Base-by-base conservation (phyloP, 495 filamentous ascomycete genomes). In the Penicillium maclennaniae region DNA sequence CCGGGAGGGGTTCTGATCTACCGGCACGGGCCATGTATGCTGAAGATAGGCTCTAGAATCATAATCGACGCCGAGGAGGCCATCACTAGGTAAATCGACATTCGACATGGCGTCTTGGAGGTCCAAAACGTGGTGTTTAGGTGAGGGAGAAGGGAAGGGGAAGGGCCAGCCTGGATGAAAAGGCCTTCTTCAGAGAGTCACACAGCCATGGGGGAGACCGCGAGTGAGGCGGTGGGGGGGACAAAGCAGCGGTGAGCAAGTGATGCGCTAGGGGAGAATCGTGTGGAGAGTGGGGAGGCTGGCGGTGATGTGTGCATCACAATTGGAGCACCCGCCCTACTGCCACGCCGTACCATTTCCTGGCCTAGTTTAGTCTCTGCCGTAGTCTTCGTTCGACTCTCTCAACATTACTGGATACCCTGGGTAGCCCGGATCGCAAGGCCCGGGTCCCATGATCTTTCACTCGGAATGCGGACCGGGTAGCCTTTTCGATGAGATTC, bases 161-260 rank as follows among this genome's bases (percentile, higher is more conserved):
- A 59, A 62, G 57, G 58, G 37, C 60, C 59, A 65, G 62, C 58
- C 55, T 61, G 63, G 63, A 64, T 55, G 55, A 56, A 55, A 67
- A 49, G 60, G 59, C 55, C 63, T 66, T 61, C 60, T 61, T 66
- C 61, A 64, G 55, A 58, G 56, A 56, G 14, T 36, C 47, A 64
- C 61, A 67, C 60, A 49, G 54, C 48, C 55, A 60, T 57, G 57
- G 52, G 41, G 62, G 61, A 58, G 58, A 57, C 60, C 61, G 66
- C 61, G 57, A 60, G 62, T 64, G 68, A 71, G 65, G 66, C 65
- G 64, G 65, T 68, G 66, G 73, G 70, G 64, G 70, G 66, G 55
- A 59, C 71, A 73, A 77, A 77, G 71, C 72, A 73, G 74, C 74
- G 74, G 74, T 77, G 72, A 75, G 68, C 54, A 54, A 53, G 58